Conservation (phyloP, 176 grass and related monocot species). For the Zoysia pacifica region DNA sequence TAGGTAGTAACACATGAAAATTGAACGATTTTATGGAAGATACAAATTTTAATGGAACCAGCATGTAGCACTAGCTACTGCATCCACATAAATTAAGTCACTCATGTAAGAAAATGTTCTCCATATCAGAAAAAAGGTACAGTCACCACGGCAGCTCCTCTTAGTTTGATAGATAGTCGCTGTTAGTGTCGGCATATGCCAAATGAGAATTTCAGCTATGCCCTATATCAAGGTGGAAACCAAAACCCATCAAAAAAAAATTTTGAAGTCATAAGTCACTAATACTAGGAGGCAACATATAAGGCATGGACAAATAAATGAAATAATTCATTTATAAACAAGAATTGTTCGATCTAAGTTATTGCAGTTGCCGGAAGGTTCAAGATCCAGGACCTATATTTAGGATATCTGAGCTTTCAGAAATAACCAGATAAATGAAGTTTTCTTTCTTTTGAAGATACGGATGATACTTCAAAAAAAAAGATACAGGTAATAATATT, state of each 20-base stretch:
- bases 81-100: background rate
- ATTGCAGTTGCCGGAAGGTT: constrained; percentile 6
- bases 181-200: background rate
- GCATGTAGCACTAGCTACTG: background rate
- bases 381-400: constrained; percentile 28
- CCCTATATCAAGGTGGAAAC: background rate
- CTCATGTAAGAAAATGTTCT: background rate
- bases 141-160: background rate
- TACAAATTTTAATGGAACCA: background rate
- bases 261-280: background rate
- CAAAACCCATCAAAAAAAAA: background rate
- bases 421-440: background rate
- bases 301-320: constrained; percentile 27
- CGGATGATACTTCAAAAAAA: background rate
- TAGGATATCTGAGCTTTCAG: constrained; percentile 22
- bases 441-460: background rate
- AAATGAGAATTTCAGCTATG: background rate
- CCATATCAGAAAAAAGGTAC: constrained; percentile 12
- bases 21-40: background rate
- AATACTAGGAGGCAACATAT: constrained; percentile 14
- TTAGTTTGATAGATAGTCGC: background rate
- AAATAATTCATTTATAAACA: constrained; percentile 24
- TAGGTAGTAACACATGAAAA: constrained; percentile 7
- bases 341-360: constrained; percentile 9
- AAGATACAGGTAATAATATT: no score